phyloP scores from a whole-genome alignment of 257 asterid genomes.

The Salvia rosmarinus region DNA sequence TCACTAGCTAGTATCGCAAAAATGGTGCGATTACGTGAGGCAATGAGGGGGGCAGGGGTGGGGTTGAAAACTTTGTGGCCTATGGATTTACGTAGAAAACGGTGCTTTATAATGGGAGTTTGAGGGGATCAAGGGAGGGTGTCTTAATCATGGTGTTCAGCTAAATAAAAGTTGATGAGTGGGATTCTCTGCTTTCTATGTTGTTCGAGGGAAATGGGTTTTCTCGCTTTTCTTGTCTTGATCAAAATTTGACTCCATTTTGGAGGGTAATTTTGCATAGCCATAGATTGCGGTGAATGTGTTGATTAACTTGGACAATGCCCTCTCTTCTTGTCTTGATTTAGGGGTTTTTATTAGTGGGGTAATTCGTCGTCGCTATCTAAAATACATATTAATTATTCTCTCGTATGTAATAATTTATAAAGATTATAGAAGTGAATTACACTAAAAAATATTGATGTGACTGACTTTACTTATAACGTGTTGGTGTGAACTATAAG shows the following conservation, averaged over 20 bases:
- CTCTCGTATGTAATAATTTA: no score
- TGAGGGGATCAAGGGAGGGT: conserved; percentile 47
- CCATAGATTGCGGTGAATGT: not conserved
- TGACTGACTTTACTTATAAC: no score
- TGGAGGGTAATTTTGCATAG: conserved; percentile 29
- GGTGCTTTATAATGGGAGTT: conserved; percentile 40
- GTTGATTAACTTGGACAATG: not conserved
- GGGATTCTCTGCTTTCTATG: conserved; percentile 47
- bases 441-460: no score
- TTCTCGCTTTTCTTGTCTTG: conserved; percentile 32
- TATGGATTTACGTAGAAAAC: conserved; percentile 46
- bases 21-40: conserved; percentile 39
- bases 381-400: no score
- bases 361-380: no score
- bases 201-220: conserved; percentile 25
- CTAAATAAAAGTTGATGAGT: conserved; percentile 34
- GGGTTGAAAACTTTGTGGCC: conserved; percentile 22
- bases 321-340: not conserved
- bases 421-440: no score
- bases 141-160: conserved; percentile 51
- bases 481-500: no score
- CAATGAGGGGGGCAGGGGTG: not conserved
- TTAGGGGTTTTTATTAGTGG: no score
- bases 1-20: not conserved
- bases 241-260: conserved; percentile 35